These are phyloP conservation scores for Lachancea cidri DNA, from an alignment of 805 yeast species.

Conservation along the genomic window DNA sequence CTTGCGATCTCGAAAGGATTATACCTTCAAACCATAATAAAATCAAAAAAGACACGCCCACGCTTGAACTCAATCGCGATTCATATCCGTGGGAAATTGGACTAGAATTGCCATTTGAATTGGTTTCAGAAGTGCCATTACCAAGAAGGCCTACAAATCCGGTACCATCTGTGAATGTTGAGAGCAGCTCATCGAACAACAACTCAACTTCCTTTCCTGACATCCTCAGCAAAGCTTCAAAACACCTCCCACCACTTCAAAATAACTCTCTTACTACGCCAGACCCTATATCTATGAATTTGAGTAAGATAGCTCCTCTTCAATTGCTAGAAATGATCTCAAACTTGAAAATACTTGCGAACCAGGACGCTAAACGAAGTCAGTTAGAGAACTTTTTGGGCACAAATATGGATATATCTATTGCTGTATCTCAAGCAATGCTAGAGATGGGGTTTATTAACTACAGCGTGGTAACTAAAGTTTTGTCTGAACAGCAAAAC, in stretches of 20 bases:
- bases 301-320: conserved; percentile 64
- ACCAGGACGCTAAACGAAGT: conserved; percentile 39
- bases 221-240: conserved; percentile 48
- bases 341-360: conserved; percentile 53
- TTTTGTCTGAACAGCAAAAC: conserved; percentile 29
- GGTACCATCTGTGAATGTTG: conserved; percentile 5
- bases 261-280: conserved; percentile 40
- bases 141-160: conserved; percentile 25
- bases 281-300: conserved; percentile 56
- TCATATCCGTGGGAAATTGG: conserved; percentile 29
- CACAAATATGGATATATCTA: conserved; percentile 53
- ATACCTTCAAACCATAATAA: conserved; percentile 23
- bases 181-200: conserved; percentile 1
- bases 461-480: conserved; percentile 57
- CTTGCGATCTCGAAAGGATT: conserved; percentile 24
- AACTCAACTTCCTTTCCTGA: conserved; percentile 38
- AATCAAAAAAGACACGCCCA: conserved; percentile 7
- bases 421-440: conserved; percentile 68
- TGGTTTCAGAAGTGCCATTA: conserved; percentile 32
- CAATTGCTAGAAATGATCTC: conserved; percentile 65
- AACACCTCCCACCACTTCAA: conserved; percentile 46
- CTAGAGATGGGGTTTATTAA: conserved; percentile 74
- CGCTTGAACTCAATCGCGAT: conserved; percentile 26
- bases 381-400: conserved; percentile 50
- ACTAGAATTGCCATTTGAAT: conserved; percentile 32